phyloP scores from a whole-genome alignment of 768 basidiomycete species.

The Lactarius psammicola region DNA sequence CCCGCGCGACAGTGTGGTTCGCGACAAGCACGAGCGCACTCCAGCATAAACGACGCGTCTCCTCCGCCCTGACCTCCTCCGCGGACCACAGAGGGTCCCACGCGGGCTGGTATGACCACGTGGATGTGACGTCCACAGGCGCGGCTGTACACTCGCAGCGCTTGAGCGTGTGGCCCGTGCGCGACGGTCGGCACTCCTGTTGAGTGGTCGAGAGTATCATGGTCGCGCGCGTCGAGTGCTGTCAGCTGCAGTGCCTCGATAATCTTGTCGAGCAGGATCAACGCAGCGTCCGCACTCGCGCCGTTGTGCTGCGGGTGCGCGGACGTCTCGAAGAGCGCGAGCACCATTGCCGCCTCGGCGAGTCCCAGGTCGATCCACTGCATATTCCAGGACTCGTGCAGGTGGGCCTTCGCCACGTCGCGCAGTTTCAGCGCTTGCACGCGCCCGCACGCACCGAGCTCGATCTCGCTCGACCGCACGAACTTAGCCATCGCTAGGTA shows the following conservation, averaged over 20 bases:
- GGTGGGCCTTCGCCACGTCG: slow-evolving; percentile 52
- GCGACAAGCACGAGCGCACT: slow-evolving; percentile 66
- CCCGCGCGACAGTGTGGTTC: slow-evolving; percentile 65
- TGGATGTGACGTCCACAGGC: slow-evolving; percentile 39
- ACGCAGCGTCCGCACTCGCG: slow-evolving; percentile 50
- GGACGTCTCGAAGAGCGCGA: slow-evolving; percentile 75
- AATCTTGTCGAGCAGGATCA: slow-evolving; percentile 62
- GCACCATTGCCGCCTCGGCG: slow-evolving; percentile 73
- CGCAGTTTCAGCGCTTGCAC: slow-evolving; percentile 56
- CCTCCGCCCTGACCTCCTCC: slow-evolving; percentile 60
- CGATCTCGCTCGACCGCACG: slow-evolving; percentile 69
- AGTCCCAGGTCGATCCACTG: slow-evolving; percentile 60
- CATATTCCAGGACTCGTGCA: slow-evolving; percentile 50
- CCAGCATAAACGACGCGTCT: slow-evolving; percentile 77
- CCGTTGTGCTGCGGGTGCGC: slow-evolving; percentile 64
- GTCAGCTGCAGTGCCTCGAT: slow-evolving; percentile 57
- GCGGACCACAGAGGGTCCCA: slow-evolving; percentile 62
- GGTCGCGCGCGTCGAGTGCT: slow-evolving; percentile 55
- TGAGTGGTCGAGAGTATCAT: slow-evolving; percentile 48
- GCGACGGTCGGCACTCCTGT: slow-evolving; percentile 49
- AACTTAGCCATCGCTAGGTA: slow-evolving; percentile 68
- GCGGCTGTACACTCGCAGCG: slow-evolving; percentile 48
- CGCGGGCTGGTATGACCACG: slow-evolving; percentile 51
- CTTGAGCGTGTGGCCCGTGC: slow-evolving; percentile 30
- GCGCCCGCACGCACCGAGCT: slow-evolving; percentile 53